Evolutionary conservation across 108 stramenopile species (phyloP).

Genomic region (Fistulifera solaris): DNA sequence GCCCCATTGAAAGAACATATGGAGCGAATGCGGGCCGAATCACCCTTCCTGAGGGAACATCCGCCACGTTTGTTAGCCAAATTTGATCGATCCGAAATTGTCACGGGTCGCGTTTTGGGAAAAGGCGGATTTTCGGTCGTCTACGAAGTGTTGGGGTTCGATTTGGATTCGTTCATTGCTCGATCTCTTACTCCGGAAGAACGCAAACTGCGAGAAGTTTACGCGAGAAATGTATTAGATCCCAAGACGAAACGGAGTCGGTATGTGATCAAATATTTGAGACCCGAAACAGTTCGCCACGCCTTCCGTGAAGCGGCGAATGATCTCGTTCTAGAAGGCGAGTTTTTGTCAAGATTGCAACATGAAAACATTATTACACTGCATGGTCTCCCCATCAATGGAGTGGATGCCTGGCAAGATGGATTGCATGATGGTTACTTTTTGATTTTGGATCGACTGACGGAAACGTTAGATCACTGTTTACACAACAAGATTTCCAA

Average conservation of each 20-base stretch:
- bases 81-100: slow-evolving; percentile 16
- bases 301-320: slow-evolving; percentile 9
- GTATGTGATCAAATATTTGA: slow-evolving; percentile 23
- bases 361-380: slow-evolving; percentile 33
- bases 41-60: background rate
- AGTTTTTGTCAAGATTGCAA: slow-evolving; percentile 14
- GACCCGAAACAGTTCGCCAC: slow-evolving; percentile 6
- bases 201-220: background rate
- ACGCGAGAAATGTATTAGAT: background rate
- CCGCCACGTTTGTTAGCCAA: background rate
- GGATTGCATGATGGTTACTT: slow-evolving; percentile 22
- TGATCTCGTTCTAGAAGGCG: slow-evolving; percentile 20
- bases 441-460: slow-evolving; percentile 39
- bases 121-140: slow-evolving; percentile 59
- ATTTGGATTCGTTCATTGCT: background rate
- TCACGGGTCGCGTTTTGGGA: slow-evolving; percentile 46
- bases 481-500: slow-evolving; percentile 6
- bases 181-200: background rate
- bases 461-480: slow-evolving; percentile 28
- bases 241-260: background rate
- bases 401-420: background rate
- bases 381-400: slow-evolving; percentile 11
- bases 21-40: too few species aligned
- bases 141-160: slow-evolving; percentile 24
- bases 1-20: too few species aligned